A percentile compares a stretch with the other conserved stretches of the same genome.
Evolutionary conservation across 2,329 filamentous ascomycete genomes (phyloP).

Genomic region (Cryphonectria radicalis): DNA sequence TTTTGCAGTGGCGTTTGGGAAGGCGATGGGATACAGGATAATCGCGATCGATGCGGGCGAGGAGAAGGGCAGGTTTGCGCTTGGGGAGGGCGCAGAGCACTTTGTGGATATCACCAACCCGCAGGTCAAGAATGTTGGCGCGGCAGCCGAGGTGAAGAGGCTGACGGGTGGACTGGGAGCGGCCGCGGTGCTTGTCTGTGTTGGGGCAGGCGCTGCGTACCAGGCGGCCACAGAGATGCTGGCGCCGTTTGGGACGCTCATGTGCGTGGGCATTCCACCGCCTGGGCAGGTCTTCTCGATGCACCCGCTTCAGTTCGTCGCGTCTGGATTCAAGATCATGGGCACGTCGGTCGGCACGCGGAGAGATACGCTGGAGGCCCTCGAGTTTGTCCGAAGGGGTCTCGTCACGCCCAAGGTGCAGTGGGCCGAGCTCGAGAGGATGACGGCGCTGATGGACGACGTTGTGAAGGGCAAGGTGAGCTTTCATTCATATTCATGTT

Average conservation of each 20-base stretch:
- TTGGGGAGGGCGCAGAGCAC: slow-evolving; percentile 41
- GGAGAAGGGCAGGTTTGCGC: slow-evolving; percentile 37
- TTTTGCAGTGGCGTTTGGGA: slow-evolving; percentile 45
- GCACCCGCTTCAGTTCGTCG: slow-evolving; percentile 43
- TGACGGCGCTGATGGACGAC: slow-evolving; percentile 32
- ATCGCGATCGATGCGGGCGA: slow-evolving; percentile 44
- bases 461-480: slow-evolving; percentile 29
- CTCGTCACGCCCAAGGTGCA: slow-evolving; percentile 40
- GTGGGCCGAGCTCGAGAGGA: slow-evolving; percentile 33
- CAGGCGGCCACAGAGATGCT: slow-evolving; percentile 41
- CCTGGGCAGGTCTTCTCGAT: slow-evolving; percentile 35
- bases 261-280: slow-evolving; percentile 45
- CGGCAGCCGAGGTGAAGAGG: slow-evolving; percentile 34
- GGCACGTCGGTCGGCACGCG: slow-evolving; percentile 44
- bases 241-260: slow-evolving; percentile 44
- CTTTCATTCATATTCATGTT: no score
- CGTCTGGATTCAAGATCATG: slow-evolving; percentile 40
- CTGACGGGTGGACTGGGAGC: slow-evolving; percentile 34
- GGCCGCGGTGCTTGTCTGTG: slow-evolving; percentile 39
- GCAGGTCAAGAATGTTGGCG: slow-evolving; percentile 22
- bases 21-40: slow-evolving; percentile 47
- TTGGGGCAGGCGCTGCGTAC: slow-evolving; percentile 40
- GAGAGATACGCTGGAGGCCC: slow-evolving; percentile 45
- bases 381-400: slow-evolving; percentile 43
- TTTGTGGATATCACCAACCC: slow-evolving; percentile 42